phyloP scores from a whole-genome alignment of 2,329 filamentous ascomycete genomes.

The Nigrograna mackinnonii region DNA sequence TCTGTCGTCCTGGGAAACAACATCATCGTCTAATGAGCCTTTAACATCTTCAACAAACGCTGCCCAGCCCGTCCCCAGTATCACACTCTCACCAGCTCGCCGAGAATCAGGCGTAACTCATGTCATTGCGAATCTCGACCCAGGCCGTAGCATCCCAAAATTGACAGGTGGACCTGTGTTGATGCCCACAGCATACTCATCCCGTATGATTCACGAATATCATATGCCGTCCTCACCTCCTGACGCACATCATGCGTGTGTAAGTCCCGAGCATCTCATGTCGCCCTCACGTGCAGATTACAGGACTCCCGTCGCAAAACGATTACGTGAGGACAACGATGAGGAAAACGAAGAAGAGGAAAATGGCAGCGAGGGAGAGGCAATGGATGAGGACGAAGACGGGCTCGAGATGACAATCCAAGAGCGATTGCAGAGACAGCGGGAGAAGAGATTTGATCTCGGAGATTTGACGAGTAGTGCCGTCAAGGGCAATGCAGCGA shows the following conservation, averaged over 20 bases:
- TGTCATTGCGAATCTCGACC: constrained; percentile 34
- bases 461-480: constrained; percentile 46
- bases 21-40: constrained; percentile 17
- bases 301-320: constrained; percentile 15
- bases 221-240: constrained; percentile 35
- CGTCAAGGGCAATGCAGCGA: constrained; percentile 55
- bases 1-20: constrained; percentile 31
- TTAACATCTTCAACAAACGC: constrained; percentile 22
- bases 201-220: constrained; percentile 36
- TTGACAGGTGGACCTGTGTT: constrained; percentile 44
- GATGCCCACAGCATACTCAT: constrained; percentile 41
- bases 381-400: constrained; percentile 9
- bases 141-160: constrained; percentile 24
- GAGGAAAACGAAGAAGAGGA: constrained; percentile 4
- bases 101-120: constrained; percentile 18
- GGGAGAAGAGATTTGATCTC: constrained; percentile 27
- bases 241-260: constrained; percentile 7
- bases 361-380: constrained; percentile 18
- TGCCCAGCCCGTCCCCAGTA: constrained; percentile 25
- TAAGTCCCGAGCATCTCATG: constrained; percentile 23
- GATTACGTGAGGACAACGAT: constrained; percentile 13
- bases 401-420: constrained; percentile 18
- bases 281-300: constrained; percentile 19
- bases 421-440: constrained; percentile 26
- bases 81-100: constrained; percentile 31